phyloP scores from a whole-genome alignment of 2,329 filamentous ascomycete genomes.

The Calonectria crousiana region DNA sequence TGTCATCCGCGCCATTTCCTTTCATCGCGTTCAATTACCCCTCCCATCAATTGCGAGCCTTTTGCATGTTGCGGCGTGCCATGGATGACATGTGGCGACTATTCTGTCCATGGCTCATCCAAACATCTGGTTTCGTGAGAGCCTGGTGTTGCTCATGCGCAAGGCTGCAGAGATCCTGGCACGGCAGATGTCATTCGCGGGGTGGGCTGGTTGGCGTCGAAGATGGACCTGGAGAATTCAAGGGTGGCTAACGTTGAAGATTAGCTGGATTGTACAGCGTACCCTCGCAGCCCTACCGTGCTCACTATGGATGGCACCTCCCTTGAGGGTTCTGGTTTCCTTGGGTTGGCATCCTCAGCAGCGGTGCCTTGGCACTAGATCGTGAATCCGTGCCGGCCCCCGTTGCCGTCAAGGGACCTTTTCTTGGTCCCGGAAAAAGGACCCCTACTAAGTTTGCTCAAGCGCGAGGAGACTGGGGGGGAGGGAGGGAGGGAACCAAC shows the following conservation, averaged over 20 bases:
- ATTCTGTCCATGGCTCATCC: constrained; percentile 15
- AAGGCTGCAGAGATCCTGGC: constrained; percentile 44
- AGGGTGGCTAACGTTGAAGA: constrained; percentile 37
- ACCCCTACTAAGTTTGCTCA: constrained; percentile 28
- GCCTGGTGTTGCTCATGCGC: constrained; percentile 38
- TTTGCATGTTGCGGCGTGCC: constrained; percentile 33
- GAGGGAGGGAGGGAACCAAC: constrained; percentile 1
- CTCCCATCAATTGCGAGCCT: constrained; percentile 36
- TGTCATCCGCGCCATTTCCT: constrained; percentile 26
- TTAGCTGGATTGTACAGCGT: constrained; percentile 26
- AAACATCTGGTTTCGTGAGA: constrained; percentile 24
- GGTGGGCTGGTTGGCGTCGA: constrained; percentile 40
- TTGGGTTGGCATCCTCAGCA: constrained; percentile 23
- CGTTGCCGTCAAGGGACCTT: constrained; percentile 20
- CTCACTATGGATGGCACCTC: constrained; percentile 20
- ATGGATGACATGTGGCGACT: constrained; percentile 19
- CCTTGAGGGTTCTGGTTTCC: constrained; percentile 12
- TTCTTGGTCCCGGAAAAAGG: constrained; percentile 29
- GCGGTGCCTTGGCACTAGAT: constrained; percentile 28
- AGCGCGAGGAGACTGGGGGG: constrained; percentile 9
- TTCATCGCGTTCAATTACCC: constrained; percentile 12
- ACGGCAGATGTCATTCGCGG: constrained; percentile 43
- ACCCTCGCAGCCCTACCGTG: constrained; percentile 44
- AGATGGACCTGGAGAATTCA: constrained; percentile 29
- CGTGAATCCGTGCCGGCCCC: constrained; percentile 19